phyloP scores from a whole-genome alignment of 2,329 filamentous ascomycete genomes.

The Rutstroemia sp. region DNA sequence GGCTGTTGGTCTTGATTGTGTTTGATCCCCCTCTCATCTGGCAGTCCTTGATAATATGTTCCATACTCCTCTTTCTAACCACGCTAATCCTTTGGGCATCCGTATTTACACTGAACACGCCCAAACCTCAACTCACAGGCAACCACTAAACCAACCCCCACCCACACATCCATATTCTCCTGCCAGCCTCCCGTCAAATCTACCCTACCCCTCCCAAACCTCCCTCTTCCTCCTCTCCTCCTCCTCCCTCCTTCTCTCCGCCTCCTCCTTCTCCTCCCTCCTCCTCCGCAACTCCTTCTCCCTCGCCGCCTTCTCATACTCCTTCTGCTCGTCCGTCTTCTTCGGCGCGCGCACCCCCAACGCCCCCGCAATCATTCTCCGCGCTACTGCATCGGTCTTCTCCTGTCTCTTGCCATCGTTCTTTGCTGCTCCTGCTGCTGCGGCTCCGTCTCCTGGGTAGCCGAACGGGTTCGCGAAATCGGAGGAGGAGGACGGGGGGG shows the following conservation, averaged over 20 bases:
- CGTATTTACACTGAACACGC: background rate
- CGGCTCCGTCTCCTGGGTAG: conserved; percentile 7
- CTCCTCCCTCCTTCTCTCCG: conserved; percentile 51
- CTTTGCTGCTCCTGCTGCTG: conserved; percentile 4
- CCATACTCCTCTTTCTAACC: too few relatives aligned
- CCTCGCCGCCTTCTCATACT: conserved; percentile 42
- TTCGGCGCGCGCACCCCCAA: conserved; percentile 74
- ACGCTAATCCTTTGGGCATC: too few relatives aligned
- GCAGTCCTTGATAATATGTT: too few relatives aligned
- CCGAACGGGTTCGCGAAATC: conserved; percentile 21
- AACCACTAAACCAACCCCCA: background rate
- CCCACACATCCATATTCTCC: too few relatives aligned
- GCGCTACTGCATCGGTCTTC: conserved; percentile 88
- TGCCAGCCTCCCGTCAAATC: background rate
- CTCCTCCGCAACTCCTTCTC: conserved; percentile 77
- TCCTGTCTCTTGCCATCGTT: conserved; percentile 53
- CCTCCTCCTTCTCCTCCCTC: conserved; percentile 63
- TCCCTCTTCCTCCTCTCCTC: conserved; percentile 69
- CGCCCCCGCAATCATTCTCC: conserved; percentile 81
- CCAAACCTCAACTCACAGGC: background rate
- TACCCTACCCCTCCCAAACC: conserved; percentile 69
- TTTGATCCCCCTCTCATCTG: too few relatives aligned
- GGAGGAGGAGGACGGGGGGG: conserved; percentile 26
- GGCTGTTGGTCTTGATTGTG: too few relatives aligned
- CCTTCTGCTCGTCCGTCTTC: conserved; percentile 80